Percentiles rank a stretch among this genome's conserved stretches.
Conservation (phyloP, 345 rosid genomes). For the Passiflora organensis region DNA sequence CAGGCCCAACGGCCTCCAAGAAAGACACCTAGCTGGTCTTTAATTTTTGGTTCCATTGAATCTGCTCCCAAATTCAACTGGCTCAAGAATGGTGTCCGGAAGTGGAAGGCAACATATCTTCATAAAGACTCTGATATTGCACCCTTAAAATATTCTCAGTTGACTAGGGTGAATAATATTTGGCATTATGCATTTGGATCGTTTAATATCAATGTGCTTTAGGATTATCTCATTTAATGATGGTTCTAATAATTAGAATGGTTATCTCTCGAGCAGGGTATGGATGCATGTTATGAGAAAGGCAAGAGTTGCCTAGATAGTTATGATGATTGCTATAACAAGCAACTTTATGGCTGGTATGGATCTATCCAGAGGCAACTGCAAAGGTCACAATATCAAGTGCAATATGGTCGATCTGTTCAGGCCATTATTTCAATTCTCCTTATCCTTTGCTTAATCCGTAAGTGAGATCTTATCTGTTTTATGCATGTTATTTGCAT, state of each 20-base stretch:
- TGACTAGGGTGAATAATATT: conserved; percentile 41
- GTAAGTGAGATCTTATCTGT: conserved; percentile 32
- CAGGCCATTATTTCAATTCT: conserved; percentile 43
- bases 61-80: conserved; percentile 42
- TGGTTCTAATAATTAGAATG: neutral
- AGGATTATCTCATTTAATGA: neutral
- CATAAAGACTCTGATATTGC: conserved; percentile 51
- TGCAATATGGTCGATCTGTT: conserved; percentile 62
- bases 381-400: conserved; percentile 76
- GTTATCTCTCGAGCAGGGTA: conserved; percentile 35
- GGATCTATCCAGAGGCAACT: conserved; percentile 77
- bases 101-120: conserved; percentile 57
- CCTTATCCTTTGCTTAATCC: conserved; percentile 55
- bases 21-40: conserved; percentile 64
- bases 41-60: conserved; percentile 54
- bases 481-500: conserved; percentile 6
- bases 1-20: conserved; percentile 44
- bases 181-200: too few species aligned
- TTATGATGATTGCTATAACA: conserved; percentile 59
- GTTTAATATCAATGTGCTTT: too few species aligned
- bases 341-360: conserved; percentile 83
- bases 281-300: conserved; percentile 51
- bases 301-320: conserved; percentile 62
- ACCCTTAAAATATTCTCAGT: conserved; percentile 39
- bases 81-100: conserved; percentile 55